Evolutionary conservation across 148 eudicot genomes (phyloP).

Genomic region (Cornus florida): DNA sequence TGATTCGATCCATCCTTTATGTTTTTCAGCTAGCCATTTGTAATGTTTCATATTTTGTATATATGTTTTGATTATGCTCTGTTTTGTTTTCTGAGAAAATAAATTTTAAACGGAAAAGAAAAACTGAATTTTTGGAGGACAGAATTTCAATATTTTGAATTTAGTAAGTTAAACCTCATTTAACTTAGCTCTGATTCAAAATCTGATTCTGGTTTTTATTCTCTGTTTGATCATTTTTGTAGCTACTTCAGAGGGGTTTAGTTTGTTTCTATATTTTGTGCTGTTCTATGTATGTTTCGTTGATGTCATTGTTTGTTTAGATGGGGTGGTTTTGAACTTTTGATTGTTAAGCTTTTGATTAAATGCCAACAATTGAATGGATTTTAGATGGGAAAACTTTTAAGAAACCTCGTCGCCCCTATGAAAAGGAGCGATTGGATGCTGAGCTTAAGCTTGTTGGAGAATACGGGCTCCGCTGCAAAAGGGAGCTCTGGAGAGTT

Average conservation of each 20-base stretch:
- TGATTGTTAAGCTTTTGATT: background rate
- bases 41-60: no score
- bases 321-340: no score
- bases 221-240: no score
- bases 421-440: conserved; percentile 17
- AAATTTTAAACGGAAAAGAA: no score
- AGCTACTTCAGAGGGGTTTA: background rate
- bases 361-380: background rate
- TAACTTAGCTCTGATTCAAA: background rate
- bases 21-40: background rate
- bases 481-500: conserved; percentile 22
- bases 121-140: no score
- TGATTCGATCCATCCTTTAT: background rate
- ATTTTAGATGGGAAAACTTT: conserved; percentile 16
- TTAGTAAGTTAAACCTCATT: background rate
- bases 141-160: no score
- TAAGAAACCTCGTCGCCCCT: conserved; percentile 18
- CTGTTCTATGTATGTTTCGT: background rate
- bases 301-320: background rate
- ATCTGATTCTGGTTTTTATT: background rate
- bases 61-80: background rate
- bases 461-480: conserved; percentile 14
- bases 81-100: background rate
- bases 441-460: conserved; percentile 20
- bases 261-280: no score